Conservation (phyloP, 2,329 filamentous ascomycete genomes). For the Cryphonectria carpinicola region DNA sequence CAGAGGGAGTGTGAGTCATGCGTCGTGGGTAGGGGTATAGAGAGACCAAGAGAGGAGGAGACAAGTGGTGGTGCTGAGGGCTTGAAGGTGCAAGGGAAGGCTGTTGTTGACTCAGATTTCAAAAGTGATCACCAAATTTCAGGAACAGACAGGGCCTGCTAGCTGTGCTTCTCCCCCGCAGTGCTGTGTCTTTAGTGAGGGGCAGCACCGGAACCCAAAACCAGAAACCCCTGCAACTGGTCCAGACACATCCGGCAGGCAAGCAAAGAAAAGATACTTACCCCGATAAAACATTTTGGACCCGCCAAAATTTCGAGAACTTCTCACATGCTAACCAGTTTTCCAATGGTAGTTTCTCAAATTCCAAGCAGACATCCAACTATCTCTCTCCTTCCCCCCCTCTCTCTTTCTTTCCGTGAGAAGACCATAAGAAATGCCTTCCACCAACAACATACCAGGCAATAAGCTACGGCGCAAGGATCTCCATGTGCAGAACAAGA, state of each 20-base stretch:
- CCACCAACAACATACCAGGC: conserved; percentile 43
- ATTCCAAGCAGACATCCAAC: neutral
- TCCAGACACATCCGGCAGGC: conserved; percentile 11
- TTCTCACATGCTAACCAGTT: neutral
- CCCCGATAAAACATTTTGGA: neutral
- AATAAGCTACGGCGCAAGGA: conserved; percentile 83
- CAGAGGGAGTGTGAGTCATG: neutral
- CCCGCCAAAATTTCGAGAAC: conserved; percentile 17
- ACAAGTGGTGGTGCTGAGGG: neutral
- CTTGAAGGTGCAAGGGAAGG: neutral
- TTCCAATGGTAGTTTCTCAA: neutral
- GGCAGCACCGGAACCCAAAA: conserved; percentile 4
- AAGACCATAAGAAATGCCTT: conserved; percentile 17
- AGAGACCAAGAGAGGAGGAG: neutral
- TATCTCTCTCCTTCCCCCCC: neutral
- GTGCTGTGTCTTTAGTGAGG: conserved; percentile 4
- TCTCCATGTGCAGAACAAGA: conserved; percentile 81
- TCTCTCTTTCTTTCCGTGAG: neutral
- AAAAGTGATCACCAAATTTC: neutral
- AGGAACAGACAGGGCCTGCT: conserved; percentile 3
- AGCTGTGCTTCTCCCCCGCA: conserved; percentile 2
- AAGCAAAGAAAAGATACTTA: neutral
- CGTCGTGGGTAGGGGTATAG: neutral
- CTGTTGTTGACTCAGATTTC: conserved; percentile 8
- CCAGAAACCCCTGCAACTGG: neutral